Conservation (phyloP, 1,284 basidiomycete genomes). For the Naganishia liquefaciens region DNA sequence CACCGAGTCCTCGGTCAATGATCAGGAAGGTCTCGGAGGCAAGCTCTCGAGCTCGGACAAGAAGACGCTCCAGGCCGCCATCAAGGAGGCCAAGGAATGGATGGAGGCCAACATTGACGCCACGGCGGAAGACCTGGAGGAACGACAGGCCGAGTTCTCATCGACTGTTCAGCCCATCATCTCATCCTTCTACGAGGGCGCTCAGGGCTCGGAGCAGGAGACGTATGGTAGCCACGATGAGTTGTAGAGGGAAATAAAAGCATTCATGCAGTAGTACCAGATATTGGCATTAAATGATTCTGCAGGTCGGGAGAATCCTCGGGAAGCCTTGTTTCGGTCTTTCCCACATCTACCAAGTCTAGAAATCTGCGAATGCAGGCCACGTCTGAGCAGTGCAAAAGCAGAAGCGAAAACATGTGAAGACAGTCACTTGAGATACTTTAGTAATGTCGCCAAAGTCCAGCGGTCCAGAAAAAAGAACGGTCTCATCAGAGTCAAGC, state of each 20-base stretch:
- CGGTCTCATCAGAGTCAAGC: too few species aligned
- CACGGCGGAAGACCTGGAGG: slow-evolving; percentile 83
- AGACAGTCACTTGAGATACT: too few species aligned
- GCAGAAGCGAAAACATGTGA: too few species aligned
- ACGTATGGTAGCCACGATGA: slow-evolving; percentile 53
- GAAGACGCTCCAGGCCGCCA: slow-evolving; percentile 74
- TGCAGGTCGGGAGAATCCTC: too few species aligned
- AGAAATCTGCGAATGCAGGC: too few species aligned
- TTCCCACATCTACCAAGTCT: too few species aligned
- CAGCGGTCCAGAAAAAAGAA: too few species aligned
- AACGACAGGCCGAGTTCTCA: slow-evolving; percentile 79
- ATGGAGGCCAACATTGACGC: slow-evolving; percentile 81
- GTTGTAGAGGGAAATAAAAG: slow-evolving; percentile 41
- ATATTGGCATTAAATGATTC: too few species aligned
- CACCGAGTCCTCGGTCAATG: slow-evolving; percentile 80
- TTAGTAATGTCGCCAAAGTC: too few species aligned
- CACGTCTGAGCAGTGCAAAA: too few species aligned
- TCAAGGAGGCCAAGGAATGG: slow-evolving; percentile 92
- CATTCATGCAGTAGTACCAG: too few species aligned
- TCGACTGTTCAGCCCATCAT: slow-evolving; percentile 71
- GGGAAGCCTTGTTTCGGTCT: too few species aligned
- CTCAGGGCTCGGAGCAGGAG: slow-evolving; percentile 48
- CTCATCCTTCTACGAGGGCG: slow-evolving; percentile 71
- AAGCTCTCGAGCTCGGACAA: slow-evolving; percentile 86
- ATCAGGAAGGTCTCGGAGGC: slow-evolving; percentile 85